phyloP scores from a whole-genome alignment of 768 basidiomycete species.

The Clitopilus hobsonii region DNA sequence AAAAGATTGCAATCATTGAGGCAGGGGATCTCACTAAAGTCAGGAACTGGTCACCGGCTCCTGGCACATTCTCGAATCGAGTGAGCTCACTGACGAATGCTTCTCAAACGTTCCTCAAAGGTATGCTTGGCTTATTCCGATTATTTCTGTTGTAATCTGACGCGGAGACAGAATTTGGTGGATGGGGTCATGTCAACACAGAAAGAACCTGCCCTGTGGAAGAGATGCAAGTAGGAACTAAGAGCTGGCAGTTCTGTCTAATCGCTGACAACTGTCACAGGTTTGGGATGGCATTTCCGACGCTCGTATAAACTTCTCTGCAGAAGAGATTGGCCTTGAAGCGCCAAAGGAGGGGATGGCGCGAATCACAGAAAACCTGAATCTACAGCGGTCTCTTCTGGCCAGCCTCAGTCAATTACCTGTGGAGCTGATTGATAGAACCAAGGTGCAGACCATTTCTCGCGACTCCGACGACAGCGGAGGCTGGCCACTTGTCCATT shows the following conservation, averaged over 20 bases:
- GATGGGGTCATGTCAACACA: slow-evolving; percentile 75
- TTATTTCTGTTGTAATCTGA: neutral
- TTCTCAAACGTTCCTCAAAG: slow-evolving; percentile 61
- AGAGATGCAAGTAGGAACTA: slow-evolving; percentile 71
- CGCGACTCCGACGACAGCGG: slow-evolving; percentile 45
- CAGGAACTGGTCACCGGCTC: slow-evolving; percentile 56
- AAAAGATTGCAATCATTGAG: slow-evolving; percentile 75
- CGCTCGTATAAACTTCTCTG: slow-evolving; percentile 69
- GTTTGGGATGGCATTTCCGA: slow-evolving; percentile 92
- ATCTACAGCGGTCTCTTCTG: slow-evolving; percentile 84
- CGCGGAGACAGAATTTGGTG: slow-evolving; percentile 60
- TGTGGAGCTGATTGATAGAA: slow-evolving; percentile 65
- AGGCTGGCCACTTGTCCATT: slow-evolving; percentile 76
- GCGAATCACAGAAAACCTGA: slow-evolving; percentile 86
- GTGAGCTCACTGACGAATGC: slow-evolving; percentile 82
- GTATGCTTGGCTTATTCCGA: slow-evolving; percentile 33
- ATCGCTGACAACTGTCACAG: slow-evolving; percentile 27
- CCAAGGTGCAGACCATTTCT: slow-evolving; percentile 69
- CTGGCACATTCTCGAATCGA: slow-evolving; percentile 68
- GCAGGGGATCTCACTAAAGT: slow-evolving; percentile 70
- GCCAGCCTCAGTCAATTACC: slow-evolving; percentile 49
- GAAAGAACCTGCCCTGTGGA: slow-evolving; percentile 67
- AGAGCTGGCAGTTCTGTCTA: neutral
- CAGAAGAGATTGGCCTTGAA: slow-evolving; percentile 39
- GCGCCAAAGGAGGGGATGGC: slow-evolving; percentile 52